A percentile compares a stretch with the other conserved stretches of the same genome.
phyloP scores from a whole-genome alignment of 1,284 basidiomycete genomes.

The Rhizoctonia solani region DNA sequence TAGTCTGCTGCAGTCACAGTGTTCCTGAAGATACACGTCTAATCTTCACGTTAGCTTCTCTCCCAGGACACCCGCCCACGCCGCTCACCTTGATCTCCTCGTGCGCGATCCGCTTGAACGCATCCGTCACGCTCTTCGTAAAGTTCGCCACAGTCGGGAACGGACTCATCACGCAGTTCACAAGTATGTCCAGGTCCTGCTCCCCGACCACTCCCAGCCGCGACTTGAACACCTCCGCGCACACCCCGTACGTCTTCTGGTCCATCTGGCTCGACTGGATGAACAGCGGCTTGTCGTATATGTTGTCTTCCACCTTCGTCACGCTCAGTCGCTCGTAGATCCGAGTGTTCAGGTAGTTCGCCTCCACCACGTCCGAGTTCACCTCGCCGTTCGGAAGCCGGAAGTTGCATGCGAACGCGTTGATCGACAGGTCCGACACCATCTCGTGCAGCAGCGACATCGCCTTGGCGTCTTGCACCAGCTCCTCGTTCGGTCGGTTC shows the following conservation, averaged over 20 bases:
- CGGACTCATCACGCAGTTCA: constrained; percentile 53
- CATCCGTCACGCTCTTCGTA: constrained; percentile 45
- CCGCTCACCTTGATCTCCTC: constrained; percentile 47
- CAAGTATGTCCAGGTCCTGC: constrained; percentile 49
- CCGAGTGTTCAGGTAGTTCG: constrained; percentile 51
- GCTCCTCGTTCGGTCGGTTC: constrained; percentile 45
- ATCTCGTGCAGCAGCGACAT: constrained; percentile 45
- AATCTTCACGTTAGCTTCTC: too few relatives aligned
- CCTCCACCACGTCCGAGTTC: constrained; percentile 52
- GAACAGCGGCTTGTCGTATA: constrained; percentile 46
- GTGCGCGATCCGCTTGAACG: constrained; percentile 46
- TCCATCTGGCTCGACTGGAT: constrained; percentile 48
- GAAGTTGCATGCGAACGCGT: constrained; percentile 55
- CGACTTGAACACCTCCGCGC: constrained; percentile 47
- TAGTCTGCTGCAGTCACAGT: constrained; percentile 45
- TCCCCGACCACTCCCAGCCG: constrained; percentile 48
- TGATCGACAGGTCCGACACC: constrained; percentile 53
- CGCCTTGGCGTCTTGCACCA: constrained; percentile 46
- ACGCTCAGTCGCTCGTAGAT: constrained; percentile 50
- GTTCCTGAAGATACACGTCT: constrained; percentile 44
- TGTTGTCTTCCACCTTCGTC: constrained; percentile 42
- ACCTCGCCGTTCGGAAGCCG: constrained; percentile 44
- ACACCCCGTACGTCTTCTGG: constrained; percentile 47
- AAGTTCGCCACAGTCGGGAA: constrained; percentile 49
- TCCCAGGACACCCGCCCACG: too few relatives aligned